These are phyloP conservation scores for Schoenoplectus tabernaemontani DNA, from an alignment of 202 grass and related monocot genomes.

Conservation along the genomic window DNA sequence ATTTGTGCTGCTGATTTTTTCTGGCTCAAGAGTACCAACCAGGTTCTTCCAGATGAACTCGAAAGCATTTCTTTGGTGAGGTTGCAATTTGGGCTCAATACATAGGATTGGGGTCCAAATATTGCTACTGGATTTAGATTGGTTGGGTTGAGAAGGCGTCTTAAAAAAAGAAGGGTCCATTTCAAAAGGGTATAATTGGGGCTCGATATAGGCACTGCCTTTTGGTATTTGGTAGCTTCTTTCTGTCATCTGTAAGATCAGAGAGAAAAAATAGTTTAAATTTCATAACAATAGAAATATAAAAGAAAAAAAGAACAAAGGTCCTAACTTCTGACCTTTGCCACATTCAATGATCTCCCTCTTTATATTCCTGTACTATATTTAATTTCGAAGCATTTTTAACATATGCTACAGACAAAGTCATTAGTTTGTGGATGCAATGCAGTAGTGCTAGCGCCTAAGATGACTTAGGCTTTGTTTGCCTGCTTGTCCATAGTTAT, in stretches of 20 bases:
- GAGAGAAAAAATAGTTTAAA: background rate
- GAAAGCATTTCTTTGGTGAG: conserved; percentile 73
- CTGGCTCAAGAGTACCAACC: conserved; percentile 40
- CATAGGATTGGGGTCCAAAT: conserved; percentile 52
- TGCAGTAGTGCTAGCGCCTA: background rate
- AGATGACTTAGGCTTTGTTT: background rate
- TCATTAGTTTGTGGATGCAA: background rate
- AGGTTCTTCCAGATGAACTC: conserved; percentile 85
- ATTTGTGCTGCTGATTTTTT: conserved; percentile 41
- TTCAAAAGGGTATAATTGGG: conserved; percentile 22
- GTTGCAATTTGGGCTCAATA: conserved; percentile 51
- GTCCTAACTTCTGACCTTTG: background rate
- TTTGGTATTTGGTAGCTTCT: conserved; percentile 20
- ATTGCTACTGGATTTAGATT: conserved; percentile 30
- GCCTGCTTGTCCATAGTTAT: background rate
- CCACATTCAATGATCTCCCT: background rate
- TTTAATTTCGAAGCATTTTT: background rate
- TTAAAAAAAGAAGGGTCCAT: conserved; percentile 30
- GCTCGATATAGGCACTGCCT: conserved; percentile 18
- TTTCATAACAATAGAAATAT: background rate
- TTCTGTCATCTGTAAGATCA: conserved; percentile 20
- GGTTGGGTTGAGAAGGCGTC: conserved; percentile 27
- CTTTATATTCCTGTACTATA: background rate
- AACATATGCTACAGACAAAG: background rate
- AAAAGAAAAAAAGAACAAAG: background rate